These are phyloP conservation scores for Solanum bulbocastanum DNA, from an alignment of 257 asterid genomes.

Conservation along the genomic window DNA sequence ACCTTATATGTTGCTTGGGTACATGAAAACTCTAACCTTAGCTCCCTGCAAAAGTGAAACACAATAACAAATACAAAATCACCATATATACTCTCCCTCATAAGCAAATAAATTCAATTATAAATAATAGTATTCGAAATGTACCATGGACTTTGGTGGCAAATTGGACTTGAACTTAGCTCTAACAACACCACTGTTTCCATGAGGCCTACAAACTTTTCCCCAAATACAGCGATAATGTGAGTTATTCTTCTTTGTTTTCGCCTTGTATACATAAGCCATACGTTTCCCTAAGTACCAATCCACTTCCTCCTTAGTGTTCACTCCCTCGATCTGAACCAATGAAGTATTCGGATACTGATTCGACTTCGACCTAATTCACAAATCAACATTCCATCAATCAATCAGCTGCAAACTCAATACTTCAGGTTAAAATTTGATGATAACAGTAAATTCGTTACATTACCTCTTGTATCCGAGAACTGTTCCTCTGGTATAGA, in stretches of 20 bases:
- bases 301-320: slow-evolving; percentile 79
- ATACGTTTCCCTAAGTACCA: slow-evolving; percentile 80
- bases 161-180: slow-evolving; percentile 70
- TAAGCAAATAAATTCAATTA: background rate
- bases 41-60: slow-evolving; percentile 34
- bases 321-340: slow-evolving; percentile 87
- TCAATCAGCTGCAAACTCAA: background rate
- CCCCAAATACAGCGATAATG: slow-evolving; percentile 97
- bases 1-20: slow-evolving; percentile 63
- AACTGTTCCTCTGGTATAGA: slow-evolving; percentile 44
- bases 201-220: slow-evolving; percentile 73
- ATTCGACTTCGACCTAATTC: slow-evolving; percentile 70
- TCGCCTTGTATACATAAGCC: slow-evolving; percentile 91
- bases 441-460: background rate
- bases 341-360: slow-evolving; percentile 91
- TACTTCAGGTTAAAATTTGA: background rate
- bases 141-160: slow-evolving; percentile 72
- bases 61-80: background rate
- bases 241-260: slow-evolving; percentile 71
- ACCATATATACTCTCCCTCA: background rate
- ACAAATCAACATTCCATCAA: background rate
- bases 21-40: slow-evolving; percentile 62
- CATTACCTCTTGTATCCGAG: slow-evolving; percentile 58
- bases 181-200: slow-evolving; percentile 81
- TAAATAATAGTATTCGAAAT: background rate